Percentiles rank a stretch among this genome's conserved stretches.
phyloP scores from a whole-genome alignment of 2,329 filamentous ascomycete genomes.

The Dryadomyces quercus-mongolicae region DNA sequence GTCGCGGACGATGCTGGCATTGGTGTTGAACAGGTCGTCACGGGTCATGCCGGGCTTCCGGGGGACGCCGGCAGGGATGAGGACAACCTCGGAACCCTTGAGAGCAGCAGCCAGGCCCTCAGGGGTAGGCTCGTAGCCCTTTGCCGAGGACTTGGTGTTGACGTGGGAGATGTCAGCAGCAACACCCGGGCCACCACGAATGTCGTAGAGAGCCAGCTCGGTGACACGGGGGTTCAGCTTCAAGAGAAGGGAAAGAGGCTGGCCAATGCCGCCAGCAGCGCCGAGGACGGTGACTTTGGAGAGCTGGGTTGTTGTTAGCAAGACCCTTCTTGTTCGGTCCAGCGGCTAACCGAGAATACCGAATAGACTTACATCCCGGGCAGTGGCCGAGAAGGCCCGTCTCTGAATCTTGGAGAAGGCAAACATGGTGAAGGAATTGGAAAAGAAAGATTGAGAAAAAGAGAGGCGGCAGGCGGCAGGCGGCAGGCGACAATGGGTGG shows the following conservation, averaged over 20 bases:
- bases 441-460: background rate
- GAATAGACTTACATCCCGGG: conserved; percentile 60
- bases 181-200: conserved; percentile 84
- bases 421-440: conserved; percentile 46
- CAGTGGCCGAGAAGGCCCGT: conserved; percentile 71
- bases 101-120: conserved; percentile 67
- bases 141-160: conserved; percentile 96
- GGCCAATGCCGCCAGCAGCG: conserved; percentile 94
- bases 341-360: conserved; percentile 6
- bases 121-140: conserved; percentile 70
- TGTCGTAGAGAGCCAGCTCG: conserved; percentile 95
- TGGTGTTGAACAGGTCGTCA: conserved; percentile 99
- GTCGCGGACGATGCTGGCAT: conserved; percentile 97
- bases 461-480: background rate
- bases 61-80: conserved; percentile 96
- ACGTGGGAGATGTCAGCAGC: conserved; percentile 96
- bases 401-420: conserved; percentile 57
- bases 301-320: conserved; percentile 52
- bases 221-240: conserved; percentile 96
- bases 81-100: conserved; percentile 81
- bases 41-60: conserved; percentile 99
- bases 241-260: conserved; percentile 92
- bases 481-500: background rate
- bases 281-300: conserved; percentile 97
- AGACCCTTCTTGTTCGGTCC: no score